Base-by-base conservation (phyloP, 257 asterid species). In the Plectranthus barbatus region DNA sequence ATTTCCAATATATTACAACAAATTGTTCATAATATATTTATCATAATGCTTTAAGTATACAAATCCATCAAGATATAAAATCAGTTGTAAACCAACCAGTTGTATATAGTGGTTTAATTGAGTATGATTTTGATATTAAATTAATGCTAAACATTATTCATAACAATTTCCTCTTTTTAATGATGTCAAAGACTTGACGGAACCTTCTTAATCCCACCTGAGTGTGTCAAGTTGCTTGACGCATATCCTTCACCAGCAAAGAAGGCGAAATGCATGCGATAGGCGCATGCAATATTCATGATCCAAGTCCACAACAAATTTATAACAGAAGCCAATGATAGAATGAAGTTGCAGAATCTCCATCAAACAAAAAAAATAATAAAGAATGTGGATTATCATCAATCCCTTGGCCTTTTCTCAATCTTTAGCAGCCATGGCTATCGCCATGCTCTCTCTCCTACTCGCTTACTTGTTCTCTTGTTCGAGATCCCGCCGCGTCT, bases 401-500 rank as follows among this genome's bases (percentile, higher is more conserved):
- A 60, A 15, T 15, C 50, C 70, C 42, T 71, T 45, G 0, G 50
- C 73, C 36, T 62, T 31, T 19, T 58, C 64, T 48, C 77, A 57
- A 53, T 50, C 75, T 49, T n/a, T n/a, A n/a, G 6, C 59, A 69
- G 65, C 74, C 34, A 24, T 58, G 0, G 63, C 63, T 6, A 6
- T 57, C 7, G 33, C 52, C 0, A 21, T 26, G 29, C 10, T 58
- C 45, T 33, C 73, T 3, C 70, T 78, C 73, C 47, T 76, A 24
- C 50, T 50, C 9, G 11, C 69, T 20, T 69, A 76, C 73, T 56
- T 61, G 8, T 19, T 56, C 14, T 26, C 50, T 21, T 67, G 58
- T 8, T 39, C 68, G 17, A 72, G 56, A 72, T 26, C 80, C 21
- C 74, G 50, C 20, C 20, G 50, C 39, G n/a, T 76, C 60, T 81